Base-by-base conservation (phyloP, 345 rosid species). In the Turritis glabra region DNA sequence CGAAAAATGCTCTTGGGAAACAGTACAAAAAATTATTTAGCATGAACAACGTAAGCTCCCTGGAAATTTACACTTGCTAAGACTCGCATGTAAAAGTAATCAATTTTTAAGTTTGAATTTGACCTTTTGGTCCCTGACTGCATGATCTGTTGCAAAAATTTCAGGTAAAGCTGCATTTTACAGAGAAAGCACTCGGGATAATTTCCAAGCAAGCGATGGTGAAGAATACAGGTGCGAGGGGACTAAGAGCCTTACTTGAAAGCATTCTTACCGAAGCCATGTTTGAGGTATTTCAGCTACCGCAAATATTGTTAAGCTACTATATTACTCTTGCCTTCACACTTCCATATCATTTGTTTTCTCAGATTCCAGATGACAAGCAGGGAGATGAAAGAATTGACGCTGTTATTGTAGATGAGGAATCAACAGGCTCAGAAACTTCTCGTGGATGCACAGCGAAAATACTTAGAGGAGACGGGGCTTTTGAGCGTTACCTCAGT, bases 161-260 rank as follows among this genome's bases (percentile, higher is more conserved):
- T 79, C 87, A 94, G 98, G 97, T 94, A 74, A 90, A 87, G 85
- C 84, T 94, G 57, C 89, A 90, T 82, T 91, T 86, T 79, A 90
- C 93, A 5, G 90, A 88, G 57, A 85, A 81, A 73, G 98, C 98
- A 7, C 84, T 94, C 15, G 83, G 82, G 85, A 59, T 87, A 19
- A 90, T 91, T 73, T 89, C 97, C 21, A 82, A 82, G 81, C 91
- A 82, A 75, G 96, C 98, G 8, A 90, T 86, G 92, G 90, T 81
- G 54, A 94, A 91, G 82, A 91, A 91, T 46, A 94, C 98, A 0
- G 97, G 98, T 69, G 98, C 98, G 3, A 86, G 98, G 84, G 97
- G 98, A 25, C 85, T 91, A 52, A 82, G 96, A 81, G 87, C 97
- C 82, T 72, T 94, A 73, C 82, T 94, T 48, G 98, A 94, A 86